Conservation (phyloP, 495 filamentous ascomycete genomes). For the Acidomyces sp. region DNA sequence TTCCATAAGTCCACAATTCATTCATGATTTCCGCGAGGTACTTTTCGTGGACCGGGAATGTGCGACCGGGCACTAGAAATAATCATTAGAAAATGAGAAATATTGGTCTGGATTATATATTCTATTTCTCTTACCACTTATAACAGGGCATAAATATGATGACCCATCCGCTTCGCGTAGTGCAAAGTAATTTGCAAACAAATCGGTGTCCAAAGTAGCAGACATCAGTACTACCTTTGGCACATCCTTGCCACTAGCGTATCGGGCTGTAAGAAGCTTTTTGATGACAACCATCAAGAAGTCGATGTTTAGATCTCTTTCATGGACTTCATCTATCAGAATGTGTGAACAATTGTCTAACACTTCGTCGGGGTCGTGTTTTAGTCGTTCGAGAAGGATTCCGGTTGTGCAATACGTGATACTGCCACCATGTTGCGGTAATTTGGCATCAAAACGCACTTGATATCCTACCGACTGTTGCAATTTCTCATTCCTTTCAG, state of each 20-base stretch:
- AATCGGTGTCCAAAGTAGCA: constrained; percentile 43
- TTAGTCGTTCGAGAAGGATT: constrained; percentile 39
- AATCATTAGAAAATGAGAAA: no score
- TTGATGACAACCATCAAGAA: constrained; percentile 44
- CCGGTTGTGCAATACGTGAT: constrained; percentile 49
- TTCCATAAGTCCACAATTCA: constrained; percentile 25
- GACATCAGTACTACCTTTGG: constrained; percentile 48
- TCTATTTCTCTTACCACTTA: no score
- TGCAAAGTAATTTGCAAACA: constrained; percentile 43
- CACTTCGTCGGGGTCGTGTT: constrained; percentile 30
- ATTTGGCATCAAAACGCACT: constrained; percentile 37
- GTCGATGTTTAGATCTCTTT: constrained; percentile 43
- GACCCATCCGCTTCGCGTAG: constrained; percentile 12
- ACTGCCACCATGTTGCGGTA: constrained; percentile 31
- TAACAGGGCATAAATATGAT: constrained; percentile 32
- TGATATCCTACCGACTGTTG: constrained; percentile 41
- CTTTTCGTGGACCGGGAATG: constrained; percentile 40
- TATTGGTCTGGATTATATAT: no score
- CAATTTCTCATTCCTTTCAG: constrained; percentile 38
- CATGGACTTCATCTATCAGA: constrained; percentile 50
- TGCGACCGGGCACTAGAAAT: constrained; percentile 46
- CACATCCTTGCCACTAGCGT: constrained; percentile 24
- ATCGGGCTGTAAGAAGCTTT: constrained; percentile 31
- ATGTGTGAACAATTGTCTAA: constrained; percentile 39
- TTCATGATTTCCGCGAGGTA: constrained; percentile 40